These are phyloP conservation scores for Neurospora sp. DNA, from an alignment of 2,329 filamentous ascomycete genomes.

Conservation along the genomic window DNA sequence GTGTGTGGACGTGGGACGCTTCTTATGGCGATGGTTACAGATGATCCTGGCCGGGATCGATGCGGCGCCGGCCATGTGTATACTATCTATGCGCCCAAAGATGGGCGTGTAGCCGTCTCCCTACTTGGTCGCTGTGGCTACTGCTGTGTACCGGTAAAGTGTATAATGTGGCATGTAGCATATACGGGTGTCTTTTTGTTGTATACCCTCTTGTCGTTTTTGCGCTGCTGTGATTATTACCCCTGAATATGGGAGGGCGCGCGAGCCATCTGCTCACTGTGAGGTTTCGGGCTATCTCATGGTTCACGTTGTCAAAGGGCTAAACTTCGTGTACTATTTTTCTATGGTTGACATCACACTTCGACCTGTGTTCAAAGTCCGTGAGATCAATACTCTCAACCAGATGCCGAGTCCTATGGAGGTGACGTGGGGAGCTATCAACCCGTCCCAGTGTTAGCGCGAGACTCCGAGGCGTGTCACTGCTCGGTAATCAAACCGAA, in stretches of 20 bases:
- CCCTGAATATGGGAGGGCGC: not conserved
- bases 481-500: not conserved
- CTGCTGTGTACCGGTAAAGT: not conserved
- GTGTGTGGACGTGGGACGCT: not conserved
- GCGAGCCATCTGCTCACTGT: not conserved
- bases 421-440: not conserved
- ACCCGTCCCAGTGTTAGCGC: not conserved
- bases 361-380: not conserved
- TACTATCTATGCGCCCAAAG: slow-evolving; percentile 4
- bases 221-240: not conserved
- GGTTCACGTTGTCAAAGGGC: not conserved
- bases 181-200: not conserved
- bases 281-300: not conserved
- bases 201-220: not conserved
- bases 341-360: not conserved
- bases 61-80: slow-evolving; percentile 7
- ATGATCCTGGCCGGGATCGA: slow-evolving; percentile 5
- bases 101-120: slow-evolving; percentile 30
- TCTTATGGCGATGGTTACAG: not conserved
- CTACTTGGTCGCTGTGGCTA: not conserved
- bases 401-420: not conserved
- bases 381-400: not conserved
- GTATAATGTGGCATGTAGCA: not conserved
- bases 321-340: not conserved
- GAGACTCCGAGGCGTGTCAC: not conserved